Conservation (phyloP, 2,329 filamentous ascomycete species). For the Colletotrichum sp. region DNA sequence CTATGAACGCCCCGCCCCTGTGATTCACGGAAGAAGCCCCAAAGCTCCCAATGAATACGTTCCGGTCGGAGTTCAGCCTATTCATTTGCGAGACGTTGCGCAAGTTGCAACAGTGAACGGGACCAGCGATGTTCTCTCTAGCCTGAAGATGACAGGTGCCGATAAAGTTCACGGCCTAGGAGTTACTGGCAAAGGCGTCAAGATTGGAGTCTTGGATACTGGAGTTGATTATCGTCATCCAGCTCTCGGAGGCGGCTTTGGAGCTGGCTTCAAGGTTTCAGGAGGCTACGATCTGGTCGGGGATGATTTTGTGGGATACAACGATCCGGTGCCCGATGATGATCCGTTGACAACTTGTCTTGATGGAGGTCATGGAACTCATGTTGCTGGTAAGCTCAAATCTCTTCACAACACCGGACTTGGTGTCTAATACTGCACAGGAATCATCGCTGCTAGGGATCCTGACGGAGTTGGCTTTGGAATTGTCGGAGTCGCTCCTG, state of each 20-base stretch:
- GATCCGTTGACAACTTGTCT: slow-evolving; percentile 6
- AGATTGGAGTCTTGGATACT: slow-evolving; percentile 43
- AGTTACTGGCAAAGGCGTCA: slow-evolving; percentile 40
- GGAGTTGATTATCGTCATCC: slow-evolving; percentile 43
- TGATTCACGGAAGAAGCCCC: background rate
- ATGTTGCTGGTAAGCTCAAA: slow-evolving; percentile 42
- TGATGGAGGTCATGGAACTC: slow-evolving; percentile 45
- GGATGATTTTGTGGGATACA: slow-evolving; percentile 31
- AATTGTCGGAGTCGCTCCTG: slow-evolving; percentile 30
- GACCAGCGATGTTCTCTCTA: slow-evolving; percentile 5
- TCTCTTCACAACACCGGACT: background rate
- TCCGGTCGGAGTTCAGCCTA: background rate
- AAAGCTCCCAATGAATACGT: background rate
- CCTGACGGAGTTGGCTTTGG: slow-evolving; percentile 3
- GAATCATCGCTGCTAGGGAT: slow-evolving; percentile 5
- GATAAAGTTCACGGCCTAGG: slow-evolving; percentile 40
- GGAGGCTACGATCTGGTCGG: slow-evolving; percentile 30
- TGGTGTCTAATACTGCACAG: background rate
- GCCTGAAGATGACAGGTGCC: slow-evolving; percentile 35
- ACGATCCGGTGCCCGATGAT: slow-evolving; percentile 16
- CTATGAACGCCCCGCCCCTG: slow-evolving; percentile 11
- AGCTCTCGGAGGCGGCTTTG: slow-evolving; percentile 12
- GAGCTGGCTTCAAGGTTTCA: slow-evolving; percentile 23
- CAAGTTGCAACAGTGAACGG: slow-evolving; percentile 4
- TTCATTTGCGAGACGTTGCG: background rate